A percentile compares a stretch with the other conserved stretches of the same genome.
phyloP scores from a whole-genome alignment of 495 filamentous ascomycete species.

The Podospora pseudopauciseta region DNA sequence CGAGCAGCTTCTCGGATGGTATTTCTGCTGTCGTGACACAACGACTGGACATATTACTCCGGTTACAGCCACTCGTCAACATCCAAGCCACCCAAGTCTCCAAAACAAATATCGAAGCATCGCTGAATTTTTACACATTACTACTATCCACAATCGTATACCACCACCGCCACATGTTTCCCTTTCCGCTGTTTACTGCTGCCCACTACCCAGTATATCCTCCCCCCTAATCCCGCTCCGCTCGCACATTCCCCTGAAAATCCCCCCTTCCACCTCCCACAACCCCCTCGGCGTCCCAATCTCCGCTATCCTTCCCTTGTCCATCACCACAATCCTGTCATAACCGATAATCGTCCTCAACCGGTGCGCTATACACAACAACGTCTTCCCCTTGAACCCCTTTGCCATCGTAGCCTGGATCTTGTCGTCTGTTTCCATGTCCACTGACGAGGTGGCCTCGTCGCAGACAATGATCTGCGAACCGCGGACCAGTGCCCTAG shows the following conservation, averaged over 20 bases:
- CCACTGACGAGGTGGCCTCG: constrained; percentile 87
- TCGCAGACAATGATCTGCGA: constrained; percentile 93
- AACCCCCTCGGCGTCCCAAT: constrained; percentile 70
- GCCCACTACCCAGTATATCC: constrained; percentile 51
- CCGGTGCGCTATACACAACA: constrained; percentile 94
- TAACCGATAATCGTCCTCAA: constrained; percentile 90
- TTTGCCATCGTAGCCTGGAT: constrained; percentile 87
- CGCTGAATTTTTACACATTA: neutral
- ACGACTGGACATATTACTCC: neutral
- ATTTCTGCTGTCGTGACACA: neutral
- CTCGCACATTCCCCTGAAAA: constrained; percentile 92
- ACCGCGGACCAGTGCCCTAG: constrained; percentile 79
- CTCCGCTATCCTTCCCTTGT: constrained; percentile 79
- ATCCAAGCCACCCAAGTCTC: neutral
- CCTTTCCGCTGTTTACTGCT: neutral
- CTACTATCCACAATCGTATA: neutral
- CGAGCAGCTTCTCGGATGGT: neutral
- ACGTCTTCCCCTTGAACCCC: constrained; percentile 82
- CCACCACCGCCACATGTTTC: too few species aligned
- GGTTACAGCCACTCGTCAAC: neutral
- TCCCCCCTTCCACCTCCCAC: constrained; percentile 59
- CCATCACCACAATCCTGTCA: constrained; percentile 95
- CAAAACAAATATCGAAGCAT: neutral
- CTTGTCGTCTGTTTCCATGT: constrained; percentile 94
- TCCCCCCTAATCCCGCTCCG: constrained; percentile 74